Evolutionary conservation across 2,329 filamentous ascomycete species (phyloP), one percentile per base, ranked within the genome.

Genomic region (Sporothrix brunneoviolacea): DNA sequence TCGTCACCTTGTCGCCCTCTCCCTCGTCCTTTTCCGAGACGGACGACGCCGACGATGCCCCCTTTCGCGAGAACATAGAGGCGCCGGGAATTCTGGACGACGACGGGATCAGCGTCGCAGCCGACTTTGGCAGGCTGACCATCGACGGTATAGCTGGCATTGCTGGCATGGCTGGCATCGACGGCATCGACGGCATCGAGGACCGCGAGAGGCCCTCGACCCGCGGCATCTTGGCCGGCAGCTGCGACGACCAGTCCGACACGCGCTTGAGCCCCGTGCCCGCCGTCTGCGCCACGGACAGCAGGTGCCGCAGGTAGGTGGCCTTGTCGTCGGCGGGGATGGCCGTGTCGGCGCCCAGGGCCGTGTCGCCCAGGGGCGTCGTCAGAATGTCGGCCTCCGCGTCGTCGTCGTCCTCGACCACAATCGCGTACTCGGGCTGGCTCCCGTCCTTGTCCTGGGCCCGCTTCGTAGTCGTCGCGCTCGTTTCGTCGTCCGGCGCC

Each of bases 241-340:
- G 64, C 59, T 70, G 76, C 0, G 70, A 70, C 47, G 55, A 52
- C 55, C 55, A 57, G 18, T 51, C 49, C 12, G 53, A 49, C 15
- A 55, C 48, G 10, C 33, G 35, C 18, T 66, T 70, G 4, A 74
- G 64, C 1, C 65, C 72, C 0, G 70, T 70, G 3, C 74, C 71
- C 0, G 74, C 68, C 35, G 74, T 69, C 53, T 76, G 70, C 0
- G 75, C 74, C 4, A 77, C 65, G 2, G 62, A 61, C 58, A 77
- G 73, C 2, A 78, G 68, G 48, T 78, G 71, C 22, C 70, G 67
- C 58, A 77, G 65, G 57, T 78, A 78, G 0, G 66, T 68, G 40
- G 66, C 63, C 3, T 62, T 66, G 8, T 62, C 62, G 30, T 63
- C 63, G 16, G 53, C 41, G 10, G 58, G 18, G 2, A 50, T 16